Base-by-base conservation (phyloP, 169 alveolate genomes). In the Eimeria sp. region DNA sequence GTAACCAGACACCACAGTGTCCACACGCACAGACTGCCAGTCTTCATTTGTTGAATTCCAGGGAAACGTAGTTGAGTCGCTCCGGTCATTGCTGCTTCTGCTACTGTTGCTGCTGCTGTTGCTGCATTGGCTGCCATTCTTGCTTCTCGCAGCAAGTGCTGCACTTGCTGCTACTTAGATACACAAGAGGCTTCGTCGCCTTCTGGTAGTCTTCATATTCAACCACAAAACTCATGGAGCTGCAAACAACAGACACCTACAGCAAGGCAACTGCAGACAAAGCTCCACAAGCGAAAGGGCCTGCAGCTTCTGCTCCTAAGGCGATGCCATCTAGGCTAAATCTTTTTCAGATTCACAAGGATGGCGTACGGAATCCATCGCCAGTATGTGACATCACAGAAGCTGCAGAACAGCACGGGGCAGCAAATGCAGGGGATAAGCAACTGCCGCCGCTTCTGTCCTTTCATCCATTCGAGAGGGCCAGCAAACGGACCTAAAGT, bases 71-170 rank as follows among this genome's bases (percentile, higher is more conserved):
- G 20, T 67, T 67, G 76, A 18, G 45, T 5, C 47, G 40, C 2
- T 34, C 3, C 40, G 40, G 40, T 2, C 40, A 34, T 34, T 72
- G 84, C 84, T 40, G 58, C 51, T 40, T 9, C 30, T 73, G 18
- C 54, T 73, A 18, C 54, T 73, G 84, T 16, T 73, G 84, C 11
- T 40, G 84, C n/a, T 73, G 84, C 84, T 73, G 84, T 57, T 73
- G 84, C 84, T 73, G 57, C 30, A 40, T 3, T 43, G 16, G 30
- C 84, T 40, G 84, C 58, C 30, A 43, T 30, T 34, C 34, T 5
- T 73, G 84, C 54, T 73, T 22, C 5, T 16, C 22, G 40, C 10
- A 10, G 76, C 76, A n/a, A 45, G 10, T 67, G 47, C 9, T n/a
- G 76, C 76, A 0, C 47, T 67, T n/a, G 43, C 76, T 0, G 76